Conservation (phyloP, 257 asterid species). For the Solanum infundibuliforme region DNA sequence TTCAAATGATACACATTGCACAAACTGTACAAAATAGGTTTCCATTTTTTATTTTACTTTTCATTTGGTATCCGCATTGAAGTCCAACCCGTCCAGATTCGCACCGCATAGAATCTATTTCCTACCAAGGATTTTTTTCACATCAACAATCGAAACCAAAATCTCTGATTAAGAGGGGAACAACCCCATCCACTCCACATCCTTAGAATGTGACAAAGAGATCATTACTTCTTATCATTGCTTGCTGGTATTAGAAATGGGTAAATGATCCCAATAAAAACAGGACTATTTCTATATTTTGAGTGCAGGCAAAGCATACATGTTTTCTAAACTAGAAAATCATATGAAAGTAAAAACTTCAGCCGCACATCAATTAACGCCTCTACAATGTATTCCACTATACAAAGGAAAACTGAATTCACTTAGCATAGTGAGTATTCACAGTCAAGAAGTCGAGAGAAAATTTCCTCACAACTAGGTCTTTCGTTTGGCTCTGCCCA, state of each 20-base stretch:
- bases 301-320: background rate
- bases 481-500: conserved; percentile 78
- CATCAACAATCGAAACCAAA: background rate
- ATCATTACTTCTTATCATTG: background rate
- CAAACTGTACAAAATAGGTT: background rate
- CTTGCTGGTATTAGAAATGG: background rate
- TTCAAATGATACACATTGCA: background rate
- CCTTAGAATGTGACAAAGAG: background rate
- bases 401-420: conserved; percentile 7
- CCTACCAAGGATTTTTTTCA: background rate
- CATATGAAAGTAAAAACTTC: conserved; percentile 20
- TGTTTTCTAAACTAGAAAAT: conserved; percentile 2
- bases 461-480: conserved; percentile 76
- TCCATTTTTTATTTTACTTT: background rate
- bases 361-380: conserved; percentile 31
- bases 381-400: conserved; percentile 29
- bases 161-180: background rate
- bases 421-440: conserved; percentile 61
- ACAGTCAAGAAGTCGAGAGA: conserved; percentile 61
- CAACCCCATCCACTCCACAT: background rate
- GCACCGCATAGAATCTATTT: background rate
- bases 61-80: background rate
- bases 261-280: background rate
- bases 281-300: background rate
- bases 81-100: background rate